Evolutionary conservation across 1,284 basidiomycete species (phyloP).

Genomic region (Ceratobasidium sp.): DNA sequence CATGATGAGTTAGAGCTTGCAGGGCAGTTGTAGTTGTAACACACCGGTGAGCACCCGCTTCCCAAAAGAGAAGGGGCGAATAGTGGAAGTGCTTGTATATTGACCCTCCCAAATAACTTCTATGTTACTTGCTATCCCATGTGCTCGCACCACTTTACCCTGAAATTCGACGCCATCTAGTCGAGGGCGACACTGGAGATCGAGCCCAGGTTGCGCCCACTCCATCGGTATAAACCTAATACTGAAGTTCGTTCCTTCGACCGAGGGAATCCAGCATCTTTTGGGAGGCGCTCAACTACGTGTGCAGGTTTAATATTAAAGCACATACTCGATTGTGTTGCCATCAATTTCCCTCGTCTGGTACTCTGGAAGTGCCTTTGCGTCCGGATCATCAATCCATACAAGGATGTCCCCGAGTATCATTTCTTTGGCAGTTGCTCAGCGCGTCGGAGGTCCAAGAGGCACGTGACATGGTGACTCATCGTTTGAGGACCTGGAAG

Average conservation of each 20-base stretch:
- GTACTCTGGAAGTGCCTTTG: neutral
- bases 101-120: neutral
- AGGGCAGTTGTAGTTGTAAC: neutral
- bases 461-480: no score
- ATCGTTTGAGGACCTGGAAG: no score
- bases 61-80: slow-evolving; percentile 6
- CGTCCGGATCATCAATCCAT: neutral
- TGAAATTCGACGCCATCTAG: neutral
- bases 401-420: neutral
- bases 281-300: neutral
- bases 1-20: neutral
- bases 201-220: neutral
- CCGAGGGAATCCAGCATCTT: slow-evolving; percentile 37
- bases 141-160: neutral
- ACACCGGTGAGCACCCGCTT: slow-evolving; percentile 4
- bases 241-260: slow-evolving; percentile 17
- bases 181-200: neutral
- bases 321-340: slow-evolving; percentile 27
- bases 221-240: neutral
- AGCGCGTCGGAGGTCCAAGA: no score
- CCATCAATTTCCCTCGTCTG: neutral
- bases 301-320: neutral
- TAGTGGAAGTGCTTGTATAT: neutral
- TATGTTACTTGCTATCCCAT: neutral
- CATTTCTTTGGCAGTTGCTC: no score